A percentile compares a stretch with the other conserved stretches of the same genome.
These are phyloP conservation scores for Periglandula ipomoeae DNA, from an alignment of 2,329 filamentous ascomycete species.

Conservation along the genomic window DNA sequence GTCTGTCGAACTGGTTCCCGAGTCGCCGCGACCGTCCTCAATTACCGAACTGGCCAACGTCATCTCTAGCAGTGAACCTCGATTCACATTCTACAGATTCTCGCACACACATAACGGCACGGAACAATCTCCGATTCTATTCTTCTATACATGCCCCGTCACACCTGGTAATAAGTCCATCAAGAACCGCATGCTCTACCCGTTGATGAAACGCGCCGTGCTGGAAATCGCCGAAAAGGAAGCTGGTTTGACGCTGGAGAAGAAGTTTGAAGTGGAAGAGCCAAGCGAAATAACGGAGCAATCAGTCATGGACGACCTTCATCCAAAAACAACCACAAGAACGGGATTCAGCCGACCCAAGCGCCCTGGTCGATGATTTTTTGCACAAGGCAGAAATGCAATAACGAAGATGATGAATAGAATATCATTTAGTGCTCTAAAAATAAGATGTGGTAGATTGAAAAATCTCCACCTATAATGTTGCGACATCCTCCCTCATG, in stretches of 20 bases:
- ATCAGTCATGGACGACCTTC: slow-evolving; percentile 55
- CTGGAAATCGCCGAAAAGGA: slow-evolving; percentile 56
- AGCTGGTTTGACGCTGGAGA: slow-evolving; percentile 56
- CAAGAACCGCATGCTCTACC: slow-evolving; percentile 81
- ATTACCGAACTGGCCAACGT: slow-evolving; percentile 47
- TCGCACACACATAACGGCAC: slow-evolving; percentile 44
- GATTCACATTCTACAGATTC: slow-evolving; percentile 71
- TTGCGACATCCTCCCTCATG: not conserved
- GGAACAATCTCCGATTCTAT: slow-evolving; percentile 54
- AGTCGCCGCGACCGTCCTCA: slow-evolving; percentile 40
- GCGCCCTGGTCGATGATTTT: slow-evolving; percentile 57
- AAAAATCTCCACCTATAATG: not conserved
- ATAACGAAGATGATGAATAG: not conserved
- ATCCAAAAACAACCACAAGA: slow-evolving; percentile 56
- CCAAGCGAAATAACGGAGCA: slow-evolving; percentile 63
- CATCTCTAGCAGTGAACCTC: slow-evolving; percentile 60
- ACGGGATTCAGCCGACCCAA: slow-evolving; percentile 69
- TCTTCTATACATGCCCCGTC: slow-evolving; percentile 74
- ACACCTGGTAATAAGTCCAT: slow-evolving; percentile 57
- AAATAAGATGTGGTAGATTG: not conserved
- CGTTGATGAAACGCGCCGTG: slow-evolving; percentile 59
- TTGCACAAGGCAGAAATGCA: not conserved
- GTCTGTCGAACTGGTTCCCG: slow-evolving; percentile 54
- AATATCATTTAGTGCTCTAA: not conserved
- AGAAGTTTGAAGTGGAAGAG: slow-evolving; percentile 61